Percentiles rank a stretch among this genome's conserved stretches.
phyloP scores from a whole-genome alignment of 805 yeast species.

The Saccharomyces cerevisiae region DNA sequence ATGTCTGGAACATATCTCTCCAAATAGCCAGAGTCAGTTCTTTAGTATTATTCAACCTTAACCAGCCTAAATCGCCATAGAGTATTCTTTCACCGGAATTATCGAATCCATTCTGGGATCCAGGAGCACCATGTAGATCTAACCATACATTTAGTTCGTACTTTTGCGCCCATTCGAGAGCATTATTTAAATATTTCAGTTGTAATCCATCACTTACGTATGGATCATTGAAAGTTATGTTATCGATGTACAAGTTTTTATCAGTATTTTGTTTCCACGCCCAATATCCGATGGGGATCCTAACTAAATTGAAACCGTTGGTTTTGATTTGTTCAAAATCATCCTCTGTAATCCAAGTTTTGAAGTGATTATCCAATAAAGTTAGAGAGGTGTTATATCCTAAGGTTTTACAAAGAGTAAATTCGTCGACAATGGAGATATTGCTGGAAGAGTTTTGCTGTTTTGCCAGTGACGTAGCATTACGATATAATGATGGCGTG shows the following conservation, averaged over 20 bases:
- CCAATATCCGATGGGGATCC: conserved; percentile 80
- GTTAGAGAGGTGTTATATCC: conserved; percentile 40
- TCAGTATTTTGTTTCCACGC: conserved; percentile 42
- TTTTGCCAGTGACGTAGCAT: conserved; percentile 25
- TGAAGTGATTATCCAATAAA: conserved; percentile 47
- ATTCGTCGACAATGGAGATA: conserved; percentile 47
- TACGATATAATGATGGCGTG: conserved; percentile 47
- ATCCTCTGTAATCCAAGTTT: conserved; percentile 47
- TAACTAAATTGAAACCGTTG: conserved; percentile 58
- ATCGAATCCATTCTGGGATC: conserved; percentile 81
- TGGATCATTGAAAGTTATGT: conserved; percentile 41
- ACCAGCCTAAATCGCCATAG: conserved; percentile 37
- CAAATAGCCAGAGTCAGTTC: conserved; percentile 44
- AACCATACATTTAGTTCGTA: conserved; percentile 60
- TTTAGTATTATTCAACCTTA: conserved; percentile 33
- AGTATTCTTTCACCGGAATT: conserved; percentile 60
- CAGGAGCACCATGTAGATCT: conserved; percentile 77
- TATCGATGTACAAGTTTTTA: conserved; percentile 8
- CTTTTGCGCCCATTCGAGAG: conserved; percentile 58
- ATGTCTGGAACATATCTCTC: conserved; percentile 42
- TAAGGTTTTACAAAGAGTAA: conserved; percentile 40
- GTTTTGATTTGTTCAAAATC: conserved; percentile 46
- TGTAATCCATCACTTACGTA: conserved; percentile 52
- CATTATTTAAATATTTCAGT: conserved; percentile 52
- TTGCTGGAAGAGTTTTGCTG: conserved; percentile 3